phyloP scores from a whole-genome alignment of 2,329 filamentous ascomycete genomes.

The Neonectria neomacrospora region DNA sequence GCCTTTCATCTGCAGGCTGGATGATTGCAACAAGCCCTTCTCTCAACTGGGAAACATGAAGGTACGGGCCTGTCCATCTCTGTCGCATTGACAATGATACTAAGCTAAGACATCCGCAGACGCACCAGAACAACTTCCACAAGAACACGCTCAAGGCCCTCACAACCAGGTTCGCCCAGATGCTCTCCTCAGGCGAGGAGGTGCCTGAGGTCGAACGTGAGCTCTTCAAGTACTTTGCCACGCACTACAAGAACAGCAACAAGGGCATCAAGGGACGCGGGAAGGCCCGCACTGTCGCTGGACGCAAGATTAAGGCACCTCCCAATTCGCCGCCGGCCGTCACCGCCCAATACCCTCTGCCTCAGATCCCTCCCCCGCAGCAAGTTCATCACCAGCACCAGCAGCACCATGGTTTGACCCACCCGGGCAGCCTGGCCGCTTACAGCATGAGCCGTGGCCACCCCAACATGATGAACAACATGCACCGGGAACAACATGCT shows the following conservation, averaged over 20 bases:
- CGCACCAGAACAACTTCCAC: constrained; percentile 96
- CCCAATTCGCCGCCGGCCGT: constrained; percentile 39
- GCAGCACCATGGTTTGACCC: constrained; percentile 46
- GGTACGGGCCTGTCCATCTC: constrained; percentile 56
- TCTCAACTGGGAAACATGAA: constrained; percentile 94
- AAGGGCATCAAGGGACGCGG: constrained; percentile 98
- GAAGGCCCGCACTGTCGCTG: constrained; percentile 76
- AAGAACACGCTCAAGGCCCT: constrained; percentile 75
- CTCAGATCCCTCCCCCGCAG: constrained; percentile 41
- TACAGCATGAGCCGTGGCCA: constrained; percentile 49
- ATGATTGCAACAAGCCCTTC: constrained; percentile 87
- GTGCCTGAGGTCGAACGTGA: constrained; percentile 76
- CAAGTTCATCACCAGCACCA: constrained; percentile 33
- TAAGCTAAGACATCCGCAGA: constrained; percentile 57
- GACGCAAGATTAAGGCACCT: constrained; percentile 45
- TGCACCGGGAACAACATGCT: constrained; percentile 47
- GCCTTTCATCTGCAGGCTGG: constrained; percentile 82
- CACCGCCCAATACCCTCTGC: constrained; percentile 41
- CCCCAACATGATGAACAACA: constrained; percentile 42
- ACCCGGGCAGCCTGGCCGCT: constrained; percentile 45
- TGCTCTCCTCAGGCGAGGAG: constrained; percentile 64
- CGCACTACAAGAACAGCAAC: constrained; percentile 97
- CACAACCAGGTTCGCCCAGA: constrained; percentile 73
- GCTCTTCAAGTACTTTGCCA: constrained; percentile 85
- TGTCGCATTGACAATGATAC: background rate